Evolutionary conservation across 257 asterid genomes (phyloP).

Genomic region (Cynanchum wilfordii): DNA sequence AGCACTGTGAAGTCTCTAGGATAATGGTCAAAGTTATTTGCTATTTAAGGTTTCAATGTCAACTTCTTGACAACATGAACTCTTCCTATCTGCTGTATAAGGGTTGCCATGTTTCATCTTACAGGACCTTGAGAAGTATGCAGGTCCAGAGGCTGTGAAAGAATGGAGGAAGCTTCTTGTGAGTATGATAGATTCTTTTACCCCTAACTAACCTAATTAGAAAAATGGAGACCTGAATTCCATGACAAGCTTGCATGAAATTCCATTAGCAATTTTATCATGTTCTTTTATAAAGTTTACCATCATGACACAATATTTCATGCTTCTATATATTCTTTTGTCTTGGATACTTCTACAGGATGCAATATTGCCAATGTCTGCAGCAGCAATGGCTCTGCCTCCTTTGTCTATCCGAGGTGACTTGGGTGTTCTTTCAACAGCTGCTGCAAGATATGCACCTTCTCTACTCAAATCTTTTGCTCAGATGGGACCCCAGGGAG

Average conservation of each 20-base stretch:
- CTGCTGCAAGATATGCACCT: conserved; percentile 86
- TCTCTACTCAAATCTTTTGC: conserved; percentile 80
- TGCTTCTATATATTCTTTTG: not conserved
- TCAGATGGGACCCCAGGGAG: conserved; percentile 95
- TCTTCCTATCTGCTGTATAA: not conserved
- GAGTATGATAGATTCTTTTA: conserved; percentile 28
- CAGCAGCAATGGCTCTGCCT: conserved; percentile 97
- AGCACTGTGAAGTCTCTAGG: not conserved
- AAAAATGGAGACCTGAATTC: conserved; percentile 1
- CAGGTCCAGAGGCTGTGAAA: conserved; percentile 69
- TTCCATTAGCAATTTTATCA: not conserved
- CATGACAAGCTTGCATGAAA: not conserved
- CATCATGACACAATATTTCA: not conserved
- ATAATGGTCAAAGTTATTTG: not conserved
- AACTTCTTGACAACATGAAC: not conserved
- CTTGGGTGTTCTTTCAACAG: conserved; percentile 81
- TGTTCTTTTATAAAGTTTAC: not conserved
- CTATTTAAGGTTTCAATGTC: not conserved
- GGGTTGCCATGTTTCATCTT: conserved; percentile 10
- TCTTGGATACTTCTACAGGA: conserved; percentile 42
- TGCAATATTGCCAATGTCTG: conserved; percentile 78
- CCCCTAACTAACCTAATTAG: conserved; percentile 1
- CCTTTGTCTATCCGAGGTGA: conserved; percentile 93
- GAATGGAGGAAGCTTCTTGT: conserved; percentile 98
- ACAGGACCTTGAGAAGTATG: conserved; percentile 87